Evolutionary conservation across 495 filamentous ascomycete genomes (phyloP), one percentile per base, ranked within the genome.

Genomic region (Elasticomyces elasticus): DNA sequence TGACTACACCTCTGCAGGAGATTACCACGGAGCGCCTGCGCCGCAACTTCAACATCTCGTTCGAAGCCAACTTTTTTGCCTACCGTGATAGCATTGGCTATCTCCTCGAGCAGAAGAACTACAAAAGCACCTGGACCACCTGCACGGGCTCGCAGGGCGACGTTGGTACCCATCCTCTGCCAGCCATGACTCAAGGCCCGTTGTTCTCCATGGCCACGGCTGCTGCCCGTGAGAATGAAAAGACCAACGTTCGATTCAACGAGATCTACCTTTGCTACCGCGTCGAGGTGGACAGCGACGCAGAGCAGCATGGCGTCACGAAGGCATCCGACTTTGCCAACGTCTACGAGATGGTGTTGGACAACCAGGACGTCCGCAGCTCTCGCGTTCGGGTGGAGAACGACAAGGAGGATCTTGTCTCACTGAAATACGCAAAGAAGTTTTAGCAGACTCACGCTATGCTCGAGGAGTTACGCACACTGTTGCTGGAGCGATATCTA

Each of bases 31-130:
- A 49, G 7, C 28, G 59, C 24, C 46, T 73, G n/a, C 64, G 65
- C 1, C n/a, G 61, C 3, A 58, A 59, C 51, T 62, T 73, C 52
- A 66, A 56, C 19, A 37, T 60, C 46, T 55, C 47, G 20, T 72
- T 73, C 55, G 68, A 73, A 37, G 47, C 68, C 13, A 72, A 72
- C 58, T 67, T 71, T 52, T 69, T 69, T 42, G 71, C 69, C 33
- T 73, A 73, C 56, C 62, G 63, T 5, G 71, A 59, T 30, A 69
- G 67, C 0, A 69, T 74, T 38, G 38, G 33, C 0, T 74, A 74
- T 52, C 52, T 74, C 9, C 59, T 66, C n/a, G 62, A 64, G 43
- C 67, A 74, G 52, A 68, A 65, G 26, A 33, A 64, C 27, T 52
- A 60, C 0, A 26, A 38, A 15, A 66, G 60, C 55, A 66, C 70